phyloP scores from a whole-genome alignment of 768 basidiomycete species.

The Termitomyces sp. region DNA sequence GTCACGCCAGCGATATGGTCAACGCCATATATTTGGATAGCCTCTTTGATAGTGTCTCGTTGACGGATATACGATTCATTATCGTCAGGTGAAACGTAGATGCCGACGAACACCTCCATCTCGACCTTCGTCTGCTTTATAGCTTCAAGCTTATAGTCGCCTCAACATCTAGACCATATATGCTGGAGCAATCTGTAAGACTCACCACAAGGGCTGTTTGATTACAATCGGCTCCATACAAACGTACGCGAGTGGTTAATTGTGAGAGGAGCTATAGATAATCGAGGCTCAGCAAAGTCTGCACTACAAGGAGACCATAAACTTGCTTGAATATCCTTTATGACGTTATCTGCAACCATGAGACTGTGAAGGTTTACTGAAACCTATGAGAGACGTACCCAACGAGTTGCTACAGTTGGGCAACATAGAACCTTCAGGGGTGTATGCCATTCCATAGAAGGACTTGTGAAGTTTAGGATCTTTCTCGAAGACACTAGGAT shows the following conservation, averaged over 20 bases:
- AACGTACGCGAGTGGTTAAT: conserved; percentile 70
- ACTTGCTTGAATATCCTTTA: conserved; percentile 65
- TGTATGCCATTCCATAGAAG: conserved; percentile 88
- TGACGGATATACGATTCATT: conserved; percentile 67
- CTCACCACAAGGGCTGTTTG: conserved; percentile 69
- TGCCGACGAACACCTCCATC: conserved; percentile 73
- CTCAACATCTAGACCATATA: not conserved
- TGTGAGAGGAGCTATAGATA: conserved; percentile 68
- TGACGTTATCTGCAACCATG: conserved; percentile 44
- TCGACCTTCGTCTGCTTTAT: conserved; percentile 86
- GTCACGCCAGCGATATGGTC: conserved; percentile 75
- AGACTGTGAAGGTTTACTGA: not conserved
- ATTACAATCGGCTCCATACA: conserved; percentile 88
- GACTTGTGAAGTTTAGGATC: conserved; percentile 61
- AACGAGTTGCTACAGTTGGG: conserved; percentile 61
- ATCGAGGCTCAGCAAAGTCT: conserved; percentile 8
- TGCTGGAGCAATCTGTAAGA: conserved; percentile 7
- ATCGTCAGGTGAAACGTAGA: conserved; percentile 58
- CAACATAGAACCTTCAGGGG: conserved; percentile 63
- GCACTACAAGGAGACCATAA: not conserved
- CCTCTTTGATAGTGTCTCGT: conserved; percentile 54
- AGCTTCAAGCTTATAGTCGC: conserved; percentile 62
- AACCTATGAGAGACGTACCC: conserved; percentile 21
- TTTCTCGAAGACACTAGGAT: conserved; percentile 70
- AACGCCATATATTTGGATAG: conserved; percentile 72